Base-by-base conservation (phyloP, 1,139 yeast genomes). In the Hyphopichia buzzinii region DNA sequence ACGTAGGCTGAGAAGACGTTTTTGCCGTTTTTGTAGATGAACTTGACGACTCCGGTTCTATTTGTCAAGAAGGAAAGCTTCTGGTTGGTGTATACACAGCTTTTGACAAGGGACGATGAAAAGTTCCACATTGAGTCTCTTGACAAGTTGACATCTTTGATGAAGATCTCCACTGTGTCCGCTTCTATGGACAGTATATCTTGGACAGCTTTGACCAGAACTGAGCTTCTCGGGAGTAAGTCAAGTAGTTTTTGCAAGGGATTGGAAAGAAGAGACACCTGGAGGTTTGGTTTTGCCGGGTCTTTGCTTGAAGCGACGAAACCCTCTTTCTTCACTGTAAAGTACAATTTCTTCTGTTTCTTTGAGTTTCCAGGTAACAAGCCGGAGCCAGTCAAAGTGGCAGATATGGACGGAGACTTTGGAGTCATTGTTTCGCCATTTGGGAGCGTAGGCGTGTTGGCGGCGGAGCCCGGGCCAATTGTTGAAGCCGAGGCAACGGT, bases 71-170 rank as follows among this genome's bases (percentile, higher is more conserved):
- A 87, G 0, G 78, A 60, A 1, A 90, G 54, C 36, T 81, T 69
- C 55, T 90, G 92, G 7, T 81, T 77, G 6, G 71, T 64, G 50
- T 84, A 81, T 3, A 84, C 75, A 56, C 96, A 86, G 10, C 75
- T 64, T 7, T 78, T 79, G 0, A 74, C 74, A 36, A 92, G 49
- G 12, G 70, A 55, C 2, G 87, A 72, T 0, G 96, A 79, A 8
- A 90, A 64, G 26, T 78, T 70, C 96, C 97, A 94, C 94, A 90
- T 90, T 48, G 89, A 95, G 40, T 95, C 96, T 46, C 99, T 67
- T 1, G 96, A 80, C 14, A 94, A 62, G 48, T 85, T 80, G 16
- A 87, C 71, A 53, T 92, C 97, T 49, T 84, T 86, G 38, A 89
- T 77, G 52, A 79, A 81, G 4, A 94, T 65, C 52, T 92, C 98